Evolutionary conservation across 2,329 filamentous ascomycete genomes (phyloP).

Genomic region (Sporothrix protearum): DNA sequence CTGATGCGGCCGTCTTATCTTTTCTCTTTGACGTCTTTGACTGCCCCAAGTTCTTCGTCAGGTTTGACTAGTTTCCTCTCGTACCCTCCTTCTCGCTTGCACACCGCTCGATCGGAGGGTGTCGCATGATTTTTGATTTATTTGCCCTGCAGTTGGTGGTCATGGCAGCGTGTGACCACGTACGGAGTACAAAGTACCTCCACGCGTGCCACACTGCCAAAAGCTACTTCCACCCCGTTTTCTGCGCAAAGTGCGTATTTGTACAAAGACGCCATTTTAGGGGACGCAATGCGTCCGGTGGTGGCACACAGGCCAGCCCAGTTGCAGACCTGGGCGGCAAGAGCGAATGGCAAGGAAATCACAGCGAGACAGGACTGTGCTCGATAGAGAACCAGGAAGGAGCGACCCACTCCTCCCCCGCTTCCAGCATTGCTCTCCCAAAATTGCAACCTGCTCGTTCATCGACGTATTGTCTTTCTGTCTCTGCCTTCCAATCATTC

Average conservation of each 20-base stretch:
- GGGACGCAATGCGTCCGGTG: background rate
- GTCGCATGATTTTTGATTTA: background rate
- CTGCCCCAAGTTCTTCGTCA: background rate
- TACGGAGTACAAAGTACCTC: background rate
- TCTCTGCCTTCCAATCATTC: constrained; percentile 20
- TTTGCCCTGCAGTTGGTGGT: background rate
- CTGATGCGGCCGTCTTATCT: background rate
- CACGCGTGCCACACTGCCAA: background rate
- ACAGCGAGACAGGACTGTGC: background rate
- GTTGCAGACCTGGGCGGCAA: constrained; percentile 10
- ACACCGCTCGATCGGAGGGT: background rate
- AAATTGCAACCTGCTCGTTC: background rate
- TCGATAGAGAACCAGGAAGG: background rate
- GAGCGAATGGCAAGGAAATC: background rate
- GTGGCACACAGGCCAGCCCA: constrained; percentile 11
- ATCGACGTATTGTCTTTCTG: constrained; percentile 11
- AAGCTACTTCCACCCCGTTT: background rate
- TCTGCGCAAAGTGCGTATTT: background rate
- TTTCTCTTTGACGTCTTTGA: background rate
- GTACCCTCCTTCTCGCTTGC: background rate
- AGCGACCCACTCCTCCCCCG: background rate
- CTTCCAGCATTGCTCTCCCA: background rate
- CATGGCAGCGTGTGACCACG: background rate
- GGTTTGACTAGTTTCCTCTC: background rate
- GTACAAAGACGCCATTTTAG: too few relatives aligned